Conservation (phyloP, 1,284 basidiomycete species). For the Ustilago tritici region DNA sequence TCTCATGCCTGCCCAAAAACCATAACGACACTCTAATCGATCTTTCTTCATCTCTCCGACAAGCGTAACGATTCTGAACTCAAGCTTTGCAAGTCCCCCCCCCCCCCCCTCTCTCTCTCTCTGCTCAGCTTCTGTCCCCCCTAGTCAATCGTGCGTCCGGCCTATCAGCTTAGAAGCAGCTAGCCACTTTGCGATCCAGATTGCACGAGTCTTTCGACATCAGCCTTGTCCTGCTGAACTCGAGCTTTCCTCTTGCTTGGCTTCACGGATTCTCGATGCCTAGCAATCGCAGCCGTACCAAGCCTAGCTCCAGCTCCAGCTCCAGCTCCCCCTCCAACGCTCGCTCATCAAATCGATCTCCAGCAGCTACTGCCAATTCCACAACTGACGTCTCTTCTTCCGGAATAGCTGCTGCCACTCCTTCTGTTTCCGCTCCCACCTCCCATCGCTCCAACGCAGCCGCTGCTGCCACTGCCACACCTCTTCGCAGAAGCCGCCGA, state of each 20-base stretch:
- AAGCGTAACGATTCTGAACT: background rate
- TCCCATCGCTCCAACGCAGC: constrained; percentile 9
- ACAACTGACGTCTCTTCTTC: constrained; percentile 4
- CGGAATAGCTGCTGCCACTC: background rate
- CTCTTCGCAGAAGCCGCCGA: constrained; percentile 28
- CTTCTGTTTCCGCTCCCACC: constrained; percentile 4
- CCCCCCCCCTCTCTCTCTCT: too few species aligned
- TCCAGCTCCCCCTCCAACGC: constrained; percentile 47
- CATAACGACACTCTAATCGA: background rate
- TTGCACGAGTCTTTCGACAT: background rate
- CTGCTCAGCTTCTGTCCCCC: background rate
- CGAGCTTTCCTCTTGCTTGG: constrained; percentile 5
- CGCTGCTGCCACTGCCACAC: background rate
- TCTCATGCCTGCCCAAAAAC: constrained; percentile 6
- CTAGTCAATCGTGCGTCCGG: too few species aligned
- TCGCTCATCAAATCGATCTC: constrained; percentile 24
- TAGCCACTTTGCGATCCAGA: background rate
- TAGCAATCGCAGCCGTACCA: constrained; percentile 36
- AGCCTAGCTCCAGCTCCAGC: constrained; percentile 45
- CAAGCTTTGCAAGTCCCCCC: background rate
- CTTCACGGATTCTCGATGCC: constrained; percentile 35
- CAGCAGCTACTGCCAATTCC: constrained; percentile 7
- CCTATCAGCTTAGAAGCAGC: background rate
- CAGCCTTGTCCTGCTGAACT: constrained; percentile 5
- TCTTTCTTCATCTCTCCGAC: background rate